These are phyloP conservation scores for Termitomyces sp. DNA, from an alignment of 768 basidiomycete genomes.

Conservation along the genomic window DNA sequence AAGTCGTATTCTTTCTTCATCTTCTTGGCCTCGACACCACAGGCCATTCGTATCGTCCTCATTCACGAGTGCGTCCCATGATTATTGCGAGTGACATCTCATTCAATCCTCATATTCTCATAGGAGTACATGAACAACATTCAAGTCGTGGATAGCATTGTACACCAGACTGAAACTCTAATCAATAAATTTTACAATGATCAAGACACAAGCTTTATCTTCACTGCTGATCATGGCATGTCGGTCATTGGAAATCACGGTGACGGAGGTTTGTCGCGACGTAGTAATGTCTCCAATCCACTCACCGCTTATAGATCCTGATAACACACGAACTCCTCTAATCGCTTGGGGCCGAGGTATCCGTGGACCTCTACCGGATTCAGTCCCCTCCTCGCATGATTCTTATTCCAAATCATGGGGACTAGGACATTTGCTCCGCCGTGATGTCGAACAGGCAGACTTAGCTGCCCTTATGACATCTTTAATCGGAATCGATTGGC, in stretches of 20 bases:
- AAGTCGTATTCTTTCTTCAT: conserved; percentile 78
- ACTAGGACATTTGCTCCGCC: conserved; percentile 50
- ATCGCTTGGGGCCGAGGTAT: conserved; percentile 80
- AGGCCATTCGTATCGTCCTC: conserved; percentile 80
- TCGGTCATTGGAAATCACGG: conserved; percentile 85
- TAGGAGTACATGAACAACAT: conserved; percentile 89
- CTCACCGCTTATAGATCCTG: conserved; percentile 55
- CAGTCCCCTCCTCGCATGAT: conserved; percentile 58
- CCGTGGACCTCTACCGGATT: conserved; percentile 59
- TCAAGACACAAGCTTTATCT: conserved; percentile 67
- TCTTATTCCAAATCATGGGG: conserved; percentile 62
- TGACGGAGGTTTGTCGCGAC: conserved; percentile 58
- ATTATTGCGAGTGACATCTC: background rate
- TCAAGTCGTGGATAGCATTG: conserved; percentile 69
- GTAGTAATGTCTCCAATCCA: conserved; percentile 1
- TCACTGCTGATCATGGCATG: conserved; percentile 92
- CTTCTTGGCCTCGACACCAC: conserved; percentile 83
- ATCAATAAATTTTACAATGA: conserved; percentile 62
- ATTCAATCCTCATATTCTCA: conserved; percentile 16
- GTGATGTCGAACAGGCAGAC: conserved; percentile 83
- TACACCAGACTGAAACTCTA: conserved; percentile 56
- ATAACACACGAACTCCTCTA: conserved; percentile 82
- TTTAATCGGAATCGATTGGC: conserved; percentile 68
- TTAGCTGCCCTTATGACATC: conserved; percentile 74
- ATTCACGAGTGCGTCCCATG: conserved; percentile 50